Evolutionary conservation across 2,329 filamentous ascomycete species (phyloP), one percentile per base, ranked within the genome.

Genomic region (Fusarium transvaalense): DNA sequence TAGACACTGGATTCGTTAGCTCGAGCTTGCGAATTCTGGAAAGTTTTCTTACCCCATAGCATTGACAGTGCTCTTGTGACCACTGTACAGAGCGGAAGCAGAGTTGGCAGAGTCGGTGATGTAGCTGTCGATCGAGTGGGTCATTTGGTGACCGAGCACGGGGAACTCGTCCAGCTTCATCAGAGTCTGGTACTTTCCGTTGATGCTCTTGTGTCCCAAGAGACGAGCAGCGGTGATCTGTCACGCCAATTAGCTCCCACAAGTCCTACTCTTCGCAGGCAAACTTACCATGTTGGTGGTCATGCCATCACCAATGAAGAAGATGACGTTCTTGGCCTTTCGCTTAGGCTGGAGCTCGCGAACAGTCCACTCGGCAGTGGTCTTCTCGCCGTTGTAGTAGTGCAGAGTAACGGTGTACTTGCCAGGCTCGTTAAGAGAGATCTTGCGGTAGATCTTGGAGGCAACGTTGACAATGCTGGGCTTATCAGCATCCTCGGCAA

Each of bases 41-140:
- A 1, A 9, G 9, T 10, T 2, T 19, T 35, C 5, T 12, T 37
- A 90, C 78, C 91, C 91, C 79, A 96, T 87, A 29, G 91, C 91
- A 75, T 96, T 94, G 69, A 95, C 92, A 0, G 89, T 91, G 74
- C 88, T 91, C 85, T 96, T 96, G 83, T 96, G 92, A 34, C 93
- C 93, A 25, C 87, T 89, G 82, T 95, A 96, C 19, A 96, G 83
- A 17, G 92, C 91, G 42, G 91, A 92, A 6, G 92, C 92, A 7
- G 91, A 93, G 81, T 96, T 96, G 79, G 93, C 93, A 64, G 90
- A 93, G 78, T 96, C 92, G 37, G 92, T 96, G 76, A 96, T 95
- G 84, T 92, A 95, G 50, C 85, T 89, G 81, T 95, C 92, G 75
- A 96, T 88, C 2, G 92, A 94, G 80, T 95, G 92, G 13, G 92